phyloP scores from a whole-genome alignment of 306 rosid genomes.

The Cucurbita argyrosperma region DNA sequence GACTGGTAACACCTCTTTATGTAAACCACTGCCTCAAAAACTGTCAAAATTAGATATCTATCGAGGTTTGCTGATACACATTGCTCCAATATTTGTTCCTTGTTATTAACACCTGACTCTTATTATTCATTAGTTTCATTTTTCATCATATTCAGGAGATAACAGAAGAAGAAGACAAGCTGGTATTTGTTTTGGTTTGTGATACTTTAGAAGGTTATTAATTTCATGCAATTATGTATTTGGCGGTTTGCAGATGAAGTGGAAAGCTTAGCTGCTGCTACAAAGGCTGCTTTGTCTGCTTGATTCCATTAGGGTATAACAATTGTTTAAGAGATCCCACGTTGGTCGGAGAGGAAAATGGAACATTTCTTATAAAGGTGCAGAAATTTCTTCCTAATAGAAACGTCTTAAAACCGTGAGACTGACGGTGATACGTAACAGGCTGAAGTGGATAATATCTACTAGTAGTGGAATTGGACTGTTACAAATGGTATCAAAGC shows the following conservation, averaged over 20 bases:
- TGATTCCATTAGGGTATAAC: conserved; percentile 71
- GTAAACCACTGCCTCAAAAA: conserved; percentile 94
- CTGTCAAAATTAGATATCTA: conserved; percentile 59
- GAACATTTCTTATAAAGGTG: too few species aligned
- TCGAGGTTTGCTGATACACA: conserved; percentile 41
- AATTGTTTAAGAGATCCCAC: too few species aligned
- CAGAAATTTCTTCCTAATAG: too few species aligned
- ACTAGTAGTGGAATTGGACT: too few species aligned
- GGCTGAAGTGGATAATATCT: too few species aligned
- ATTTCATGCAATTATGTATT: conserved; percentile 7
- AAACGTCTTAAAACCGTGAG: too few species aligned
- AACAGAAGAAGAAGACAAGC: conserved; percentile 83
- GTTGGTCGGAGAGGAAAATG: neutral
- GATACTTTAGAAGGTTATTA: conserved; percentile 18
- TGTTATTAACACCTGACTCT: neutral
- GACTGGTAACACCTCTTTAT: conserved; percentile 88
- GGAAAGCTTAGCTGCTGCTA: conserved; percentile 93
- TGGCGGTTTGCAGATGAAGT: conserved; percentile 73
- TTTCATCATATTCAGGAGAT: conserved; percentile 54
- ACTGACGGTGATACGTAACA: too few species aligned
- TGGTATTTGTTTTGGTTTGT: conserved; percentile 98
- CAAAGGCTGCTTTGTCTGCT: conserved; percentile 95
- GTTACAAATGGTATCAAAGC: too few species aligned
- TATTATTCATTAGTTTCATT: neutral
- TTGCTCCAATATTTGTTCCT: neutral